Evolutionary conservation across 1,284 basidiomycete species (phyloP).

Genomic region (Trichosporon ovoides): DNA sequence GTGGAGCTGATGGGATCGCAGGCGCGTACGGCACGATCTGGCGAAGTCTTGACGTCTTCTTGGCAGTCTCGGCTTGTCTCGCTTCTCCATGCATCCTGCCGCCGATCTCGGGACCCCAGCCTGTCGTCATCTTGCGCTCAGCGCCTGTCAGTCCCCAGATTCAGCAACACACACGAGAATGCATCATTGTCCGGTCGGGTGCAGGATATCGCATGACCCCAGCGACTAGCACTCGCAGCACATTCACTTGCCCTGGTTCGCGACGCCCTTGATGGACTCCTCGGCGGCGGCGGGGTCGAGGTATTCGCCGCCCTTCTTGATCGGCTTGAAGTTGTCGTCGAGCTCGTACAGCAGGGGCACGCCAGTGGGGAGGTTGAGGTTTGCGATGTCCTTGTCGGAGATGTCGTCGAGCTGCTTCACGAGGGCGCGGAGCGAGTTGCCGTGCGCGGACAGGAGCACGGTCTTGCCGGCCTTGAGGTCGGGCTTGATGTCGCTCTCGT

Average conservation of each 20-base stretch:
- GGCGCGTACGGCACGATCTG: no score
- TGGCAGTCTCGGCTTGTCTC: no score
- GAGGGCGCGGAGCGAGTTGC: conserved; percentile 11
- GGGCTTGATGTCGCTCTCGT: not conserved
- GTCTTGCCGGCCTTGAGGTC: conserved; percentile 4
- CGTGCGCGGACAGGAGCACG: conserved; percentile 6
- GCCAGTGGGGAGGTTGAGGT: conserved; percentile 9
- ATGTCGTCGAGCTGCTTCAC: conserved; percentile 9
- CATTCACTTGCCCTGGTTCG: conserved; percentile 4
- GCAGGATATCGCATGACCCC: no score
- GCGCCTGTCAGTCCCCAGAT: no score
- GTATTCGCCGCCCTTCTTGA: conserved; percentile 2
- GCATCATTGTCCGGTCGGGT: no score
- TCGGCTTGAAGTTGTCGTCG: conserved; percentile 1
- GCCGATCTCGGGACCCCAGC: no score
- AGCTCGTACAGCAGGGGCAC: conserved; percentile 11
- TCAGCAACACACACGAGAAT: no score
- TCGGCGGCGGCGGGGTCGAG: conserved; percentile 9
- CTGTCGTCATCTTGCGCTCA: no score
- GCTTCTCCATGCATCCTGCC: no score
- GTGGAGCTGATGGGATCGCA: no score
- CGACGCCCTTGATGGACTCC: conserved; percentile 1
- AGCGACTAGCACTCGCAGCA: no score
- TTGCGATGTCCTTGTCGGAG: conserved; percentile 5
- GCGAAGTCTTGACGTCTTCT: no score